phyloP scores from a whole-genome alignment of 768 basidiomycete genomes.

The Lyophyllum decastes region DNA sequence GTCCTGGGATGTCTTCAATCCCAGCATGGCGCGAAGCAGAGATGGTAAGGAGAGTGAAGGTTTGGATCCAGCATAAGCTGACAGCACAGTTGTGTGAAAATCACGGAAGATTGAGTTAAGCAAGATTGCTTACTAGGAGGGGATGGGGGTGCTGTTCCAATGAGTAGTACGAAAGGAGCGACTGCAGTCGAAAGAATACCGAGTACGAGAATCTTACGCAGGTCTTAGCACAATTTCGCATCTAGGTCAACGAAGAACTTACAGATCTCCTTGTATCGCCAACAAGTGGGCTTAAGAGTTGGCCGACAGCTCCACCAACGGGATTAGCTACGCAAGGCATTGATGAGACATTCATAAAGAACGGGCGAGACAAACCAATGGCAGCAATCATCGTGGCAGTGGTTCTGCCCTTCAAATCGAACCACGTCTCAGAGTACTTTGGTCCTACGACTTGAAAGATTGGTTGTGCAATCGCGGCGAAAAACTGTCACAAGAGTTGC shows the following conservation, averaged over 20 bases:
- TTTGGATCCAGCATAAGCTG: constrained; percentile 72
- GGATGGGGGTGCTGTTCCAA: constrained; percentile 63
- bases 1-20: constrained; percentile 39
- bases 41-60: constrained; percentile 52
- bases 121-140: constrained; percentile 65
- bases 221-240: no score
- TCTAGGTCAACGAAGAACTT: constrained; percentile 17
- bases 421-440: constrained; percentile 84
- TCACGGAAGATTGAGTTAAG: background rate
- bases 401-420: constrained; percentile 71
- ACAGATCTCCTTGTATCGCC: constrained; percentile 61
- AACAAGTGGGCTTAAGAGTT: constrained; percentile 68
- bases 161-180: constrained; percentile 58
- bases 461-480: constrained; percentile 67
- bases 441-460: constrained; percentile 79
- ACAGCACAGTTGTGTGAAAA: constrained; percentile 9
- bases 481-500: constrained; percentile 39
- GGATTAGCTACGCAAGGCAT: constrained; percentile 61
- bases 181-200: constrained; percentile 70
- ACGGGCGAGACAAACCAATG: constrained; percentile 36
- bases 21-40: constrained; percentile 57
- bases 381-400: constrained; percentile 70
- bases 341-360: background rate
- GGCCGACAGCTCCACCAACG: constrained; percentile 71
- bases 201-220: constrained; percentile 61